A percentile compares a stretch with the other conserved stretches of the same genome.
phyloP scores from a whole-genome alignment of 2,329 filamentous ascomycete genomes.

The Botrytis squamosa region DNA sequence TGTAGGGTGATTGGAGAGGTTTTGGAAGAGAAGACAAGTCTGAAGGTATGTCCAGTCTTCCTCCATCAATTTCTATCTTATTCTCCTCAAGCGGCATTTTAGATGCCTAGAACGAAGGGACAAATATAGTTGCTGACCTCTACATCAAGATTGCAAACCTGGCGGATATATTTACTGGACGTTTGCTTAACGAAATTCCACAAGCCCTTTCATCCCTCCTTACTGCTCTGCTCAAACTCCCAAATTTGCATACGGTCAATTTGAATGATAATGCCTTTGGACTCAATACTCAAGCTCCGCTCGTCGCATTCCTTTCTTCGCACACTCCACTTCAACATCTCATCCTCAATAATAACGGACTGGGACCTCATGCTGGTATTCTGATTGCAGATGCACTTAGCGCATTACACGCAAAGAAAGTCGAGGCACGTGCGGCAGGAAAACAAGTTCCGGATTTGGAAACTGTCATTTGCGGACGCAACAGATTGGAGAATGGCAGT shows the following conservation, averaged over 20 bases:
- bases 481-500: conserved; percentile 90
- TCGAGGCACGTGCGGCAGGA: conserved; percentile 68
- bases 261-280: conserved; percentile 98
- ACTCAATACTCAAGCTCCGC: conserved; percentile 87
- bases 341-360: conserved; percentile 96
- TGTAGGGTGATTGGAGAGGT: conserved; percentile 82
- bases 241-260: conserved; percentile 86
- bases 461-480: conserved; percentile 96
- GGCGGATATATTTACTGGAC: conserved; percentile 95
- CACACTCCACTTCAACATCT: conserved; percentile 91
- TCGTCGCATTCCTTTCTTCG: conserved; percentile 85
- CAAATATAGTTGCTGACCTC: conserved; percentile 9
- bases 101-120: not conserved
- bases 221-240: conserved; percentile 80
- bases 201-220: conserved; percentile 83
- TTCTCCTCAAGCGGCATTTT: not conserved
- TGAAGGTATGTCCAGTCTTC: conserved; percentile 56
- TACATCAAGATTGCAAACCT: conserved; percentile 72
- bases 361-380: conserved; percentile 87
- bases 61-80: not conserved
- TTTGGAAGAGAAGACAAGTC: conserved; percentile 77
- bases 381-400: conserved; percentile 85
- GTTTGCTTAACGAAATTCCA: conserved; percentile 90
- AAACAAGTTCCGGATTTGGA: conserved; percentile 79
- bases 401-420: conserved; percentile 80